Percentiles rank a stretch among this genome's conserved stretches.
Evolutionary conservation across 257 asterid genomes (phyloP).

Genomic region (Galeopsis tetrahit): DNA sequence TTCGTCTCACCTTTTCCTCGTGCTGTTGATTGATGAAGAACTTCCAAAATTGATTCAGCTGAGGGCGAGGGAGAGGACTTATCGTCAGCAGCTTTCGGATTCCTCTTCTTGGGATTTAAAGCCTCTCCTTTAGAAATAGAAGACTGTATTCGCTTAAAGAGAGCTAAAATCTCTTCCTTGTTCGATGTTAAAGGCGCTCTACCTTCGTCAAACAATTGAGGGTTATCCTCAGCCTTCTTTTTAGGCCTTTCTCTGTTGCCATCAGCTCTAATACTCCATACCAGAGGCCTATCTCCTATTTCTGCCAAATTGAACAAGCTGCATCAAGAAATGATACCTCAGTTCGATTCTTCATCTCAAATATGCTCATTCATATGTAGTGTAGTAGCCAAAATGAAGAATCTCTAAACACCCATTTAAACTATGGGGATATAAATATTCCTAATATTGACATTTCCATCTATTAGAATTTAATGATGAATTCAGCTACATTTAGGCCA

Average conservation of each 20-base stretch:
- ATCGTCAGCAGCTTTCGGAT: slow-evolving; percentile 44
- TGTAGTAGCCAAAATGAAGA: not conserved
- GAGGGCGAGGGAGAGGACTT: slow-evolving; percentile 48
- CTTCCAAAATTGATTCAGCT: slow-evolving; percentile 60
- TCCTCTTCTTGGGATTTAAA: slow-evolving; percentile 46
- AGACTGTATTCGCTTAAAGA: slow-evolving; percentile 66
- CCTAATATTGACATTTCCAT: too few relatives aligned
- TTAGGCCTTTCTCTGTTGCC: slow-evolving; percentile 41
- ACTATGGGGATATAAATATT: not conserved
- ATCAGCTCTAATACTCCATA: slow-evolving; percentile 46
- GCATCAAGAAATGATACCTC: slow-evolving; percentile 79
- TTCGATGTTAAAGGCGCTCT: slow-evolving; percentile 48
- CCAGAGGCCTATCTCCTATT: slow-evolving; percentile 43
- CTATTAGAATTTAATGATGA: not conserved
- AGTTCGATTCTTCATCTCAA: slow-evolving; percentile 39
- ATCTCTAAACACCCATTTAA: not conserved
- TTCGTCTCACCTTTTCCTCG: slow-evolving; percentile 51
- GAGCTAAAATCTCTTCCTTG: slow-evolving; percentile 75
- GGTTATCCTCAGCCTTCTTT: slow-evolving; percentile 34
- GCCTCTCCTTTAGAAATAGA: slow-evolving; percentile 63
- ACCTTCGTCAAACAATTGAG: slow-evolving; percentile 35
- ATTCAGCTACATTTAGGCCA: slow-evolving; percentile 9
- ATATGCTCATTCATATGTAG: not conserved
- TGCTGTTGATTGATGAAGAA: slow-evolving; percentile 58
- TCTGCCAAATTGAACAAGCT: slow-evolving; percentile 96